Percentiles rank a stretch among this genome's conserved stretches.
Evolutionary conservation across 352 stramenopile genomes (phyloP).

Genomic region (Globisporangium nagaii): DNA sequence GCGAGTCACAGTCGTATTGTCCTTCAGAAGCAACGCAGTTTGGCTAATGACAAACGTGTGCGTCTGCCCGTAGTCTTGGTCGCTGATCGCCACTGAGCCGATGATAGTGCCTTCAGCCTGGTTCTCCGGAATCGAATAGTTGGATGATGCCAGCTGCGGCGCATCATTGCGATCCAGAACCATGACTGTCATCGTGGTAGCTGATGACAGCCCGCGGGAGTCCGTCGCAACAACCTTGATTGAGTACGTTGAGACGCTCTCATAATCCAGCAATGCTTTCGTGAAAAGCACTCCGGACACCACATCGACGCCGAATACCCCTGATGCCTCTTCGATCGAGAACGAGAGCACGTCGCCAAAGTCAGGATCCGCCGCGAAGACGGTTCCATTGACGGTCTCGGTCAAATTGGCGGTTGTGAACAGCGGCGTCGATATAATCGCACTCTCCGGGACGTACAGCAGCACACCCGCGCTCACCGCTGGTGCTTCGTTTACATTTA

Average conservation of each 20-base stretch:
- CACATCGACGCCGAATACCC: neutral
- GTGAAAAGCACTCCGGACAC: neutral
- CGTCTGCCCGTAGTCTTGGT: conserved; percentile 5
- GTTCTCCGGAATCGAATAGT: neutral
- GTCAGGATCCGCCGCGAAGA: neutral
- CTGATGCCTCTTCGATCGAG: neutral
- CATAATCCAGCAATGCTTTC: neutral
- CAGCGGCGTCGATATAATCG: neutral
- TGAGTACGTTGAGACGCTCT: neutral
- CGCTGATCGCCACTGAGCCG: neutral
- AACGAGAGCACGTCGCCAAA: neutral
- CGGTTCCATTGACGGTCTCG: neutral
- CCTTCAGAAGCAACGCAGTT: neutral
- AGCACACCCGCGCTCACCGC: conserved; percentile 4
- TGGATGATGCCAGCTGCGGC: neutral
- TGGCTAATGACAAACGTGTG: neutral
- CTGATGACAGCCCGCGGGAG: neutral
- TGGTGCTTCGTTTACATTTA: conserved; percentile 25
- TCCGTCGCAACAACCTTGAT: neutral
- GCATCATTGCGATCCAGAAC: conserved; percentile 7
- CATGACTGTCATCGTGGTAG: neutral
- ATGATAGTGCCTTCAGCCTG: neutral
- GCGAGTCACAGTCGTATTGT: neutral
- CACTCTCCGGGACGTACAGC: conserved; percentile 23
- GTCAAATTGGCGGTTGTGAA: neutral